Conservation (phyloP, 2,329 filamentous ascomycete species). For the Aureobasidium lini region DNA sequence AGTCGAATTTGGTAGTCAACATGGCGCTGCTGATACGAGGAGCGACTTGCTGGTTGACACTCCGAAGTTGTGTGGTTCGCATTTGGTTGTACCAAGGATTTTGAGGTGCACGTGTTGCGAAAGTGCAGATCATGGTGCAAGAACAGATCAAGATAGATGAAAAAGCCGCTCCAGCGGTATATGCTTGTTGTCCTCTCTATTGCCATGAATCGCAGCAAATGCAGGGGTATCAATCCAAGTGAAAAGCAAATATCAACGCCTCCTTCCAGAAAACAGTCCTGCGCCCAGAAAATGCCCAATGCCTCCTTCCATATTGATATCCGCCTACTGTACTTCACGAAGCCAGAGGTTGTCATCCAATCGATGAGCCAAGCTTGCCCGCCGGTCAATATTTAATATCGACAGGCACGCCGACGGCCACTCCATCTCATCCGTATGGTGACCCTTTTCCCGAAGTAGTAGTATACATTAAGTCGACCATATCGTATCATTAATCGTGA, state of each 20-base stretch:
- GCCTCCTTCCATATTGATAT: background rate
- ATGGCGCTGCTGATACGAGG: background rate
- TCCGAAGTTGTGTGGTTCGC: background rate
- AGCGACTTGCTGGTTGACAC: background rate
- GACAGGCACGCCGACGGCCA: background rate
- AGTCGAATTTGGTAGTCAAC: background rate
- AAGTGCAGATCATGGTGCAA: background rate
- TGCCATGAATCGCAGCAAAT: slow-evolving; percentile 9
- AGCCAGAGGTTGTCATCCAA: background rate
- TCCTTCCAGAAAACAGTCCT: background rate
- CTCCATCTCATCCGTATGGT: background rate
- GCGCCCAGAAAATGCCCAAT: background rate
- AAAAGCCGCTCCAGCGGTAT: background rate
- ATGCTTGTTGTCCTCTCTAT: slow-evolving; percentile 3
- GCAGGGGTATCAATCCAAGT: slow-evolving; percentile 7
- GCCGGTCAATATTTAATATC: slow-evolving; percentile 5
- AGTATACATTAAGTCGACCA: slow-evolving; percentile 6
- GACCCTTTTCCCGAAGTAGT: background rate
- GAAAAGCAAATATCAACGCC: background rate
- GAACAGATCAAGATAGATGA: background rate
- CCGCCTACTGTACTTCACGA: background rate
- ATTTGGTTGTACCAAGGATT: background rate
- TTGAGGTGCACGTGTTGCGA: background rate
- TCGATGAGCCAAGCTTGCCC: background rate
- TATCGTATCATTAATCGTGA: slow-evolving; percentile 1